A percentile compares a stretch with the other conserved stretches of the same genome.
phyloP scores from a whole-genome alignment of 2,329 filamentous ascomycete species.

The Septoria petroselini region DNA sequence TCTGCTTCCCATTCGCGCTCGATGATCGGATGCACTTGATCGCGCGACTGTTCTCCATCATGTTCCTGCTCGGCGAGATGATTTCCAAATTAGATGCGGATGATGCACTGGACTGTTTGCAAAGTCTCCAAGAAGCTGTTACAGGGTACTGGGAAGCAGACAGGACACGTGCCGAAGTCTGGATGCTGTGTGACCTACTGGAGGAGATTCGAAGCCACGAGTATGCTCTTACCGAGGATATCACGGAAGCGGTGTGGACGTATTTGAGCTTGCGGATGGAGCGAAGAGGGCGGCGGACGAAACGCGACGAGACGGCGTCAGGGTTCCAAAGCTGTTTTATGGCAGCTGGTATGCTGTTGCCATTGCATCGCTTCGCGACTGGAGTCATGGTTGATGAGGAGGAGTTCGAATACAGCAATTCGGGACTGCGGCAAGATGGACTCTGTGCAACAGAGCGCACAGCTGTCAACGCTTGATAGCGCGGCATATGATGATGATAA shows the following conservation, averaged over 20 bases:
- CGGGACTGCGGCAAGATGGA: neutral
- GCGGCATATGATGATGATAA: neutral
- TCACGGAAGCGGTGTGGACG: conserved; percentile 13
- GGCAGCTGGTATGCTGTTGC: conserved; percentile 12
- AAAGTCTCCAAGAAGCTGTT: conserved; percentile 14
- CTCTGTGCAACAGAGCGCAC: neutral
- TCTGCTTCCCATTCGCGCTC: conserved; percentile 16
- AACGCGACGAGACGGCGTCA: neutral
- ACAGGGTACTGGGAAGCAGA: conserved; percentile 20
- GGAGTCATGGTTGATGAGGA: conserved; percentile 17
- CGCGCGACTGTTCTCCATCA: conserved; percentile 16
- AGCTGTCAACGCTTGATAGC: neutral
- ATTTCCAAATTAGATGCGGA: conserved; percentile 11
- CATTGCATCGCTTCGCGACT: conserved; percentile 15
- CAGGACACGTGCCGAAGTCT: conserved; percentile 9
- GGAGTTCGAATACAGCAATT: conserved; percentile 8
- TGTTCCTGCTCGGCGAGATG: conserved; percentile 14
- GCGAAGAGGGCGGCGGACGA: conserved; percentile 5
- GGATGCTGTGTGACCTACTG: conserved; percentile 19
- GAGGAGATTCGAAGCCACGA: conserved; percentile 19
- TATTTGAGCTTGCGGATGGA: conserved; percentile 9
- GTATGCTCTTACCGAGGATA: conserved; percentile 12
- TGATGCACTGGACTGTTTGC: conserved; percentile 15
- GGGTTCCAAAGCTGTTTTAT: conserved; percentile 11
- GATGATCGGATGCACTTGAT: conserved; percentile 18